phyloP scores from a whole-genome alignment of 2,329 filamentous ascomycete species.

The Beauveria asiatica region DNA sequence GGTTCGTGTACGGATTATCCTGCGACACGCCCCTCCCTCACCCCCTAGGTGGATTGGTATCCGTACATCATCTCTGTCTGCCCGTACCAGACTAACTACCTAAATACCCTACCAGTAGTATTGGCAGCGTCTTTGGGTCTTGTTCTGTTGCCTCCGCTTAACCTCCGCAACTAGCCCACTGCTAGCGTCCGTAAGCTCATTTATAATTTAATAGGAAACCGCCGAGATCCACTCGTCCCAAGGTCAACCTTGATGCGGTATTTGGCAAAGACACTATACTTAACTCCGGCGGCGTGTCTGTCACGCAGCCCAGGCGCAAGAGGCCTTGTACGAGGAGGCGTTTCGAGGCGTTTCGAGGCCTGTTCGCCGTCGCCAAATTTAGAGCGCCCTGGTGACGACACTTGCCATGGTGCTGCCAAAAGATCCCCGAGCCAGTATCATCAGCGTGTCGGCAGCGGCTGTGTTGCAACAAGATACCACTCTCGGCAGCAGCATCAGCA shows the following conservation, averaged over 20 bases:
- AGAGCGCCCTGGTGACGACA: background rate
- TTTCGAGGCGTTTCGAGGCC: background rate
- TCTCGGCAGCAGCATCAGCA: background rate
- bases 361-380: background rate
- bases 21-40: background rate
- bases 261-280: slow-evolving; percentile 1
- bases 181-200: background rate
- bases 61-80: no score
- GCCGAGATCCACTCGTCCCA: background rate
- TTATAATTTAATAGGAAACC: slow-evolving; percentile 2
- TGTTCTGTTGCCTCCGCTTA: slow-evolving; percentile 5
- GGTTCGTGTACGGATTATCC: background rate
- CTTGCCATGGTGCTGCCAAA: background rate
- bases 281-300: background rate
- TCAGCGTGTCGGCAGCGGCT: background rate
- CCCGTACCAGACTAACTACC: no score
- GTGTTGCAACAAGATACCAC: background rate
- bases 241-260: background rate
- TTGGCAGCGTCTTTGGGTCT: background rate
- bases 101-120: background rate
- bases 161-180: slow-evolving; percentile 2
- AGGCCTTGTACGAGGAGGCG: slow-evolving; percentile 3
- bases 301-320: background rate
- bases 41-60: background rate
- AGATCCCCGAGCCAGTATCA: background rate